phyloP scores from a whole-genome alignment of 2,329 filamentous ascomycete species.

The Dothistroma septosporum region DNA sequence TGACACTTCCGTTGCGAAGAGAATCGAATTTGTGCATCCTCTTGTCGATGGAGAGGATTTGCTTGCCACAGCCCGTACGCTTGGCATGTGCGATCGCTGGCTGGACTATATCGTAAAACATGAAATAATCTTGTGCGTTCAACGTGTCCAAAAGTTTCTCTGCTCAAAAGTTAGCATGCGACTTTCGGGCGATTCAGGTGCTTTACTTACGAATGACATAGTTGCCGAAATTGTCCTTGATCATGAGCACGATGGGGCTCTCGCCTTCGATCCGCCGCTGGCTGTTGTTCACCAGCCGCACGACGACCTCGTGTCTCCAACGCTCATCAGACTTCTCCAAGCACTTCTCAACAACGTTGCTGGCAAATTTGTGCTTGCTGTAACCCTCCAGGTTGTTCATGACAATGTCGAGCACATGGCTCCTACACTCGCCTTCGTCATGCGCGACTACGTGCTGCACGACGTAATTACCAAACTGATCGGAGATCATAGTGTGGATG shows the following conservation, averaged over 20 bases:
- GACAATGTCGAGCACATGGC: conserved; percentile 69
- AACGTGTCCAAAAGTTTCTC: conserved; percentile 69
- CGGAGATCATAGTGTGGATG: conserved; percentile 68
- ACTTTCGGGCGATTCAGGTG: neutral
- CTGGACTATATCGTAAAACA: conserved; percentile 40
- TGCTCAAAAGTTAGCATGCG: conserved; percentile 36
- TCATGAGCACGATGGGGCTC: conserved; percentile 67
- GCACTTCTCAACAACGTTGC: conserved; percentile 95
- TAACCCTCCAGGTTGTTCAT: conserved; percentile 66
- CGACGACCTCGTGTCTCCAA: conserved; percentile 66
- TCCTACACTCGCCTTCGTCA: conserved; percentile 67
- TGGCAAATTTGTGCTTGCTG: conserved; percentile 94
- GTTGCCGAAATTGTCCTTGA: conserved; percentile 90
- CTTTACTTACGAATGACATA: conserved; percentile 90
- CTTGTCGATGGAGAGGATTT: conserved; percentile 46
- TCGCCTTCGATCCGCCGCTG: conserved; percentile 50
- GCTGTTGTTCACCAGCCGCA: conserved; percentile 55
- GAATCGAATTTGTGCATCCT: conserved; percentile 45
- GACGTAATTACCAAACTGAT: conserved; percentile 95
- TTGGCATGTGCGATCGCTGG: conserved; percentile 46
- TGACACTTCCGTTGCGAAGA: conserved; percentile 15
- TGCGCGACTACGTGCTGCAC: conserved; percentile 85
- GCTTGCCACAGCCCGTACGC: conserved; percentile 41
- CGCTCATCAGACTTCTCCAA: conserved; percentile 66
- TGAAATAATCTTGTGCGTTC: conserved; percentile 38